Evolutionary conservation across 441 rosid genomes (phyloP).

Genomic region (Raphanus hybrid): DNA sequence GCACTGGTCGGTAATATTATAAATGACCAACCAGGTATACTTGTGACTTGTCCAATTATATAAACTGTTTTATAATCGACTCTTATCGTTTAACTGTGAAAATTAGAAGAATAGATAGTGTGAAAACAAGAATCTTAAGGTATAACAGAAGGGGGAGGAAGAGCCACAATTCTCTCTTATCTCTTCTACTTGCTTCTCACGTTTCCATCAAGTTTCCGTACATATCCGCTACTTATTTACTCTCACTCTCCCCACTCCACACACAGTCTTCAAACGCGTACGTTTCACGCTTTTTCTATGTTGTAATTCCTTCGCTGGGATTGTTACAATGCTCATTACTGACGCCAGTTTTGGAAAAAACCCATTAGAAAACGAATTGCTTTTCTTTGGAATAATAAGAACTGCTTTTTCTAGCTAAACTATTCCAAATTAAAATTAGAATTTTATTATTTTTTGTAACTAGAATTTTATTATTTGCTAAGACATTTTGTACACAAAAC

Average conservation of each 20-base stretch:
- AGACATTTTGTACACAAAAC: too few species aligned
- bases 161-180: background rate
- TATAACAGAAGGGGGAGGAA: background rate
- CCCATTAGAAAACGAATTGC: background rate
- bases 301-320: background rate
- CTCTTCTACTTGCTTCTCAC: slow-evolving; percentile 2
- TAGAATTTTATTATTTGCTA: too few species aligned
- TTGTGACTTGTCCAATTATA: background rate
- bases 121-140: slow-evolving; percentile 1
- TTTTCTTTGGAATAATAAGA: background rate
- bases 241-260: background rate
- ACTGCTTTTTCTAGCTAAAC: background rate
- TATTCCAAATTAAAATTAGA: background rate
- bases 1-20: too few species aligned
- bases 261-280: slow-evolving; percentile 16
- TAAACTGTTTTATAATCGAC: background rate
- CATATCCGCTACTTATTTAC: background rate
- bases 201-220: slow-evolving; percentile 1
- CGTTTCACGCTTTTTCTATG: background rate
- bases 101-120: background rate
- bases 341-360: slow-evolving; percentile 11
- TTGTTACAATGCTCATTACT: slow-evolving; percentile 13
- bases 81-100: background rate
- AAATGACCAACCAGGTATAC: too few species aligned
- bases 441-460: too few species aligned